phyloP scores from a whole-genome alignment of 192 early-diverging fungal genomes.

The Coemansia sp. region DNA sequence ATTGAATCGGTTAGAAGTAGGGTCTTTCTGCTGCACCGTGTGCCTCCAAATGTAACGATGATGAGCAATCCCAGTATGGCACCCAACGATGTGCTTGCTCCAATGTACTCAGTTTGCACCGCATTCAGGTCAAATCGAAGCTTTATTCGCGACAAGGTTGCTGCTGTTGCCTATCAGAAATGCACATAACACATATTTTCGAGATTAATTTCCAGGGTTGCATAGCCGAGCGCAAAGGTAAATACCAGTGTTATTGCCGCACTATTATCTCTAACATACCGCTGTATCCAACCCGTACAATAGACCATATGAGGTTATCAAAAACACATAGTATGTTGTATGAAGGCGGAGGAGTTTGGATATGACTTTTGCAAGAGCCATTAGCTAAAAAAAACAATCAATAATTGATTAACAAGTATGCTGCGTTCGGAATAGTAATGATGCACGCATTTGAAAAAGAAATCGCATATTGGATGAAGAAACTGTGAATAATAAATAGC shows the following conservation, averaged over 20 bases:
- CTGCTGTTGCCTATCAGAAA: conserved; percentile 20
- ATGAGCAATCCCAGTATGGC: conserved; percentile 31
- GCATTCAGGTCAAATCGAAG: conserved; percentile 6
- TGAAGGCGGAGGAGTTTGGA: conserved; percentile 4
- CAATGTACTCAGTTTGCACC: conserved; percentile 25
- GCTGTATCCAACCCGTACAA: conserved; percentile 38
- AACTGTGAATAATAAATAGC: neutral
- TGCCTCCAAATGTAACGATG: conserved; percentile 12
- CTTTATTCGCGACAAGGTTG: conserved; percentile 18
- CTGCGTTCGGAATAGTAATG: neutral
- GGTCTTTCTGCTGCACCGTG: conserved; percentile 8
- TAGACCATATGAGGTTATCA: conserved; percentile 27
- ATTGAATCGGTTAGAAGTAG: conserved; percentile 14
- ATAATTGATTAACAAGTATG: too few relatives aligned
- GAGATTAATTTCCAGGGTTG: neutral
- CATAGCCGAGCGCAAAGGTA: neutral
- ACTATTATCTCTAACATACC: conserved; percentile 11
- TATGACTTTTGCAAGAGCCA: conserved; percentile 1
- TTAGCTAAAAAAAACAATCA: neutral
- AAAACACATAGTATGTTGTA: conserved; percentile 18
- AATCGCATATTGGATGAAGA: neutral
- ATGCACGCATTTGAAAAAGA: neutral
- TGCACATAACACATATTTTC: neutral
- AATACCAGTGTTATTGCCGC: neutral
- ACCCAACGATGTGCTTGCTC: conserved; percentile 26